Conservation (phyloP, 352 stramenopile genomes). For the Globisporangium ultimum region DNA sequence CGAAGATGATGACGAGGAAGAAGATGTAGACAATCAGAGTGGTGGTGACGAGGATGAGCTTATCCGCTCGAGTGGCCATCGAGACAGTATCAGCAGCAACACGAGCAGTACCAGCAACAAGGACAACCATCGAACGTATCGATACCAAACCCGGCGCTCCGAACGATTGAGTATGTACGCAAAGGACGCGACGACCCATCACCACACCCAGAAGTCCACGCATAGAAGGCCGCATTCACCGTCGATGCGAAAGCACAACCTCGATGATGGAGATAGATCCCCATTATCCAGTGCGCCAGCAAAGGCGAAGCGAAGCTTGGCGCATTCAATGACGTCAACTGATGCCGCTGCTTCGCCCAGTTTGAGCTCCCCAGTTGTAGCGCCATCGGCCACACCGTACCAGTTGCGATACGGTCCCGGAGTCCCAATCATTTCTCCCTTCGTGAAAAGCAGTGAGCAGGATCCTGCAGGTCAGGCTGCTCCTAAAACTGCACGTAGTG, state of each 20-base stretch:
- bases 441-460: constrained; percentile 10
- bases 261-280: background rate
- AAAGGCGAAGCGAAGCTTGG: background rate
- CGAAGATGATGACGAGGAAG: constrained; percentile 23
- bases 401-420: constrained; percentile 3
- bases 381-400: background rate
- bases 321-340: background rate
- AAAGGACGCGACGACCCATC: constrained; percentile 20
- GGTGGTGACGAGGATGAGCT: background rate
- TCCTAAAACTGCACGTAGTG: background rate
- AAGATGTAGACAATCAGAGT: constrained; percentile 5
- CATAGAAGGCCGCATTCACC: constrained; percentile 1
- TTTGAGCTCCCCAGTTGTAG: constrained; percentile 4
- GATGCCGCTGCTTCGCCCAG: background rate
- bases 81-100: constrained; percentile 6
- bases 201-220: background rate
- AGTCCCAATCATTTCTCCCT: constrained; percentile 12
- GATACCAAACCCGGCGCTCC: constrained; percentile 24
- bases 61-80: background rate
- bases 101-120: constrained; percentile 4
- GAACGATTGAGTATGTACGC: constrained; percentile 22
- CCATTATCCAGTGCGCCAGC: background rate
- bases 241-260: background rate
- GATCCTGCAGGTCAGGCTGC: background rate
- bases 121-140: constrained; percentile 13